Evolutionary conservation across 2,329 filamentous ascomycete species (phyloP).

Genomic region (Fulvia fulva): DNA sequence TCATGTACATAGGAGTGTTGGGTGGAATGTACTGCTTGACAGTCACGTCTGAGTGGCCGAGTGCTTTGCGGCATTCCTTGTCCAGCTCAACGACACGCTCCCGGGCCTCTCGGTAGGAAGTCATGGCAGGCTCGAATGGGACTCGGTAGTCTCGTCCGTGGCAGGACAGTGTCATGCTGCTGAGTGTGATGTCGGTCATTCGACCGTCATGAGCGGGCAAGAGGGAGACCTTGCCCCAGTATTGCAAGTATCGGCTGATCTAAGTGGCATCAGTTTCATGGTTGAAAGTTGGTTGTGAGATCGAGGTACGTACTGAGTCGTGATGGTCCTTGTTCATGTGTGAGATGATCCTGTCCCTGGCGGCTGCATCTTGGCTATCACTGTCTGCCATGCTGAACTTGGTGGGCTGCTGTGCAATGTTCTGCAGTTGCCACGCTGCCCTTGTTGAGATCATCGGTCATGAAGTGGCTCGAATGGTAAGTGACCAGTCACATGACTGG

Average conservation of each 20-base stretch:
- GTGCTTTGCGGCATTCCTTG: constrained; percentile 52
- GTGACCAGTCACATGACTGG: too few species aligned
- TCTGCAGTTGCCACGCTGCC: neutral
- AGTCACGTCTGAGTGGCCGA: constrained; percentile 58
- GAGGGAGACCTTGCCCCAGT: constrained; percentile 60
- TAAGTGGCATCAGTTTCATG: constrained; percentile 20
- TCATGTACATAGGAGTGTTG: constrained; percentile 45
- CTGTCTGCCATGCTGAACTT: constrained; percentile 21
- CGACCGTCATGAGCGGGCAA: constrained; percentile 54
- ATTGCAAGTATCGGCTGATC: constrained; percentile 70
- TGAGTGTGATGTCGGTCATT: constrained; percentile 63
- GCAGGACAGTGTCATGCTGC: constrained; percentile 58
- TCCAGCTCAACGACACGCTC: constrained; percentile 71
- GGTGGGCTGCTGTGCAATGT: neutral
- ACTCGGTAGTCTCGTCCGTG: constrained; percentile 52
- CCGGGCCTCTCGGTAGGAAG: constrained; percentile 63
- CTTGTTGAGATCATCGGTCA: neutral
- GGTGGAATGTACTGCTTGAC: constrained; percentile 53
- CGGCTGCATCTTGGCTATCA: constrained; percentile 40
- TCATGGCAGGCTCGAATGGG: constrained; percentile 66
- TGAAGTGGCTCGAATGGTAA: too few species aligned
- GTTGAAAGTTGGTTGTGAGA: neutral
- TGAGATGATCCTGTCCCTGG: constrained; percentile 61
- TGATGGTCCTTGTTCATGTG: constrained; percentile 88
- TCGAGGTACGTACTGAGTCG: constrained; percentile 50